A percentile compares a stretch with the other conserved stretches of the same genome.
These are phyloP conservation scores for Ashbya aceris DNA, from an alignment of 1,139 yeast species.

Conservation along the genomic window DNA sequence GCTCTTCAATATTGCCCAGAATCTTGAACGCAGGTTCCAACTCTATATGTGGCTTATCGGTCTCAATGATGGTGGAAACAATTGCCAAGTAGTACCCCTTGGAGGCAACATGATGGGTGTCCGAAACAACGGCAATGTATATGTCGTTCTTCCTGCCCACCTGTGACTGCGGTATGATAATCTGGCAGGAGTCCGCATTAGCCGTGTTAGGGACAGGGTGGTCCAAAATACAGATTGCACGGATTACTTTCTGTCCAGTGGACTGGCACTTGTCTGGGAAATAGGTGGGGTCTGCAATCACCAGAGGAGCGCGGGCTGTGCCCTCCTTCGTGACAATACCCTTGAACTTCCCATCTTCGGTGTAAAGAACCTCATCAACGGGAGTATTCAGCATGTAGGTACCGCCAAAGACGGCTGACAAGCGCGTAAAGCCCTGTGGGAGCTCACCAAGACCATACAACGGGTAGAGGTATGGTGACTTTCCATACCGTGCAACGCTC, in stretches of 20 bases:
- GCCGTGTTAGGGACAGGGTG: slow-evolving; percentile 82
- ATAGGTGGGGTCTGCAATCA: slow-evolving; percentile 96
- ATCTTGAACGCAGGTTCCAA: slow-evolving; percentile 91
- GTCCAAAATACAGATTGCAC: slow-evolving; percentile 90
- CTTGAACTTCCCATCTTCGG: slow-evolving; percentile 59
- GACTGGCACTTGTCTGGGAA: slow-evolving; percentile 85
- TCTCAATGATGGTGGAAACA: slow-evolving; percentile 89
- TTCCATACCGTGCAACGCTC: slow-evolving; percentile 90
- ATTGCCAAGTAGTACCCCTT: slow-evolving; percentile 88
- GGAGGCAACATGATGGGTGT: slow-evolving; percentile 85
- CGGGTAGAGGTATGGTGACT: slow-evolving; percentile 94
- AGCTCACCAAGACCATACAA: slow-evolving; percentile 94
- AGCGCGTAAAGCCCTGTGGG: slow-evolving; percentile 97
- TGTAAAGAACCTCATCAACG: slow-evolving; percentile 76
- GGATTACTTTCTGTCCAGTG: slow-evolving; percentile 78
- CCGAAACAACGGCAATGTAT: slow-evolving; percentile 83
- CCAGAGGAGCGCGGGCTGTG: slow-evolving; percentile 82
- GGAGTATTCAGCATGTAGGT: slow-evolving; percentile 97
- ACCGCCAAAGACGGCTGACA: slow-evolving; percentile 96
- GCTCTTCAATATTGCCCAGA: slow-evolving; percentile 66
- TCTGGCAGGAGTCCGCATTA: slow-evolving; percentile 83
- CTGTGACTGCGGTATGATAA: slow-evolving; percentile 94
- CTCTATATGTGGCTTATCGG: slow-evolving; percentile 87
- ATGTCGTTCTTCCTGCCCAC: slow-evolving; percentile 89
- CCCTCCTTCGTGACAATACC: slow-evolving; percentile 93